phyloP scores from a whole-genome alignment of 2,329 filamentous ascomycete genomes.

The Cladosporium sp. region DNA sequence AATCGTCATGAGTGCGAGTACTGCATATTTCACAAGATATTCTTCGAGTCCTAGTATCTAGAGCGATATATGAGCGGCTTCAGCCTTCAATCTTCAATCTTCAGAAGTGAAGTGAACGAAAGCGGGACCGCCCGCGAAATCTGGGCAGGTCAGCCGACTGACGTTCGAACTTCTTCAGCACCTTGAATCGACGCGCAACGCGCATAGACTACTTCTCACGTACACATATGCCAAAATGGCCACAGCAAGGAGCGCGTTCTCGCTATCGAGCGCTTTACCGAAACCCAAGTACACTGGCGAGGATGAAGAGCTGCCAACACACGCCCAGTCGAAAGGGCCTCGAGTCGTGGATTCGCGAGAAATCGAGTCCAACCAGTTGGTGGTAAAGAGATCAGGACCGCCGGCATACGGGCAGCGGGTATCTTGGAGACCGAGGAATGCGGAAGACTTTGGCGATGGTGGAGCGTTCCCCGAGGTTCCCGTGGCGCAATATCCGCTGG shows the following conservation, averaged over 20 bases:
- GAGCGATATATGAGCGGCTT: not conserved
- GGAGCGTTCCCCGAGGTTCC: constrained; percentile 92
- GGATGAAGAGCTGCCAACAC: constrained; percentile 69
- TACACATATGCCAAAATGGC: not conserved
- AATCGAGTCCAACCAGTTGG: constrained; percentile 78
- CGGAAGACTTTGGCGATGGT: constrained; percentile 92
- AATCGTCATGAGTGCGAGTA: too few relatives aligned
- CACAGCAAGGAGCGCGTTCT: constrained; percentile 27
- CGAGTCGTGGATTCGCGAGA: constrained; percentile 74
- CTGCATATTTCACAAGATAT: too few relatives aligned
- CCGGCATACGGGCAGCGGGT: constrained; percentile 80
- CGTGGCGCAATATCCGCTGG: constrained; percentile 89
- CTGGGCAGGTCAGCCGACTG: too few relatives aligned
- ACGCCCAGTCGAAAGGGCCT: constrained; percentile 70
- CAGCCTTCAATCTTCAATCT: too few relatives aligned
- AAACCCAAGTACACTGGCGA: constrained; percentile 89
- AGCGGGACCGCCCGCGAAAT: too few relatives aligned
- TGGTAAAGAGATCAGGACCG: constrained; percentile 74
- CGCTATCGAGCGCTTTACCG: constrained; percentile 73
- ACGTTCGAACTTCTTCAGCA: constrained; percentile 3
- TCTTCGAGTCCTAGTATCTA: not conserved
- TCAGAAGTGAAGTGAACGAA: not conserved
- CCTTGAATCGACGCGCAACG: not conserved
- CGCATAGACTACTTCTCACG: not conserved
- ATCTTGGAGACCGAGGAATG: constrained; percentile 82